A percentile compares a stretch with the other conserved stretches of the same genome.
These are phyloP conservation scores for Niebla homalea DNA, from an alignment of 495 filamentous ascomycete species.

Conservation along the genomic window DNA sequence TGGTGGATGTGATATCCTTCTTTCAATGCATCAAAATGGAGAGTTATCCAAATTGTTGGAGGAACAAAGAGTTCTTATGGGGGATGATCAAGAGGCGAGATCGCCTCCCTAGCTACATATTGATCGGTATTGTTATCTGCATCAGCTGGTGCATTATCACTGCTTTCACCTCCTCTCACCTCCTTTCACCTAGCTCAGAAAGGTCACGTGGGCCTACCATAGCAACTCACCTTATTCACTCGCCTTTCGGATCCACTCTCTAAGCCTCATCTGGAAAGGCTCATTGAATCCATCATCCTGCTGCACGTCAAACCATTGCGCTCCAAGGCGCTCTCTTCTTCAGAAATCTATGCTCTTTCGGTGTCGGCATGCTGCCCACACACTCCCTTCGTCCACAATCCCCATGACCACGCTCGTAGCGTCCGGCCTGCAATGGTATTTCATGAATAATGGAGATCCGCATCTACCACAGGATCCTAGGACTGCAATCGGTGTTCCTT, in stretches of 20 bases:
- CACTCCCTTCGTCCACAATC: conserved; percentile 16
- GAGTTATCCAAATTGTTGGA: conserved; percentile 83
- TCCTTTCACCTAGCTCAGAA: too few relatives aligned
- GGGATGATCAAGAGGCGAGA: conserved; percentile 25
- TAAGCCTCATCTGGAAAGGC: background rate
- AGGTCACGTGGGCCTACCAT: too few relatives aligned
- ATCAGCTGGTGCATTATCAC: too few relatives aligned
- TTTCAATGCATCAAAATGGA: conserved; percentile 96
- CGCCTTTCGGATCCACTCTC: background rate
- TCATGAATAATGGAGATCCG: conserved; percentile 22
- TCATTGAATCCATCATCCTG: conserved; percentile 14
- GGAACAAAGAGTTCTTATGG: conserved; percentile 69
- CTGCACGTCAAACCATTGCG: conserved; percentile 20
- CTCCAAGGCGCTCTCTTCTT: conserved; percentile 21
- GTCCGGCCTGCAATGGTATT: conserved; percentile 8
- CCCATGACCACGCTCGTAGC: conserved; percentile 18
- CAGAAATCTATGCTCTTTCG: conserved; percentile 20
- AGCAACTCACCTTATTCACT: too few relatives aligned
- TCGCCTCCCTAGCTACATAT: background rate
- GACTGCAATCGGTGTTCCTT: conserved; percentile 6
- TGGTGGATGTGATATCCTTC: conserved; percentile 90
- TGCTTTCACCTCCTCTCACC: too few relatives aligned
- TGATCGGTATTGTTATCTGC: background rate
- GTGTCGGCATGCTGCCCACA: conserved; percentile 5
- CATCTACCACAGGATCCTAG: conserved; percentile 22